These are phyloP conservation scores for Venturiaceae sp. DNA, from an alignment of 2,329 filamentous ascomycete genomes.

Conservation along the genomic window DNA sequence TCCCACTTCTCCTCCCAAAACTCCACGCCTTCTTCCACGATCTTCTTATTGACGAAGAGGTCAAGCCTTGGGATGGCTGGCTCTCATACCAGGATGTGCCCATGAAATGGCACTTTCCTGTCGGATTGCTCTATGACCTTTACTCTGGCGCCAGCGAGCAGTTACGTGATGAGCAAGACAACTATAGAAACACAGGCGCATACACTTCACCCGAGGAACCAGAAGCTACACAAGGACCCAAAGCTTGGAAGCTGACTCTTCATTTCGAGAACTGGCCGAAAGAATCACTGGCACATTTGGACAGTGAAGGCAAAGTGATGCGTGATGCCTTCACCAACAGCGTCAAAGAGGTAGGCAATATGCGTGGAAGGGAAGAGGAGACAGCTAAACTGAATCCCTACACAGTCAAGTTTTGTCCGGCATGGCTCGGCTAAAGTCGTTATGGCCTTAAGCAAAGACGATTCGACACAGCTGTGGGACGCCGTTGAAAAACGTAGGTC, in stretches of 20 bases:
- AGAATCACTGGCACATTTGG: slow-evolving; percentile 48
- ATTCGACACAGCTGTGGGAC: slow-evolving; percentile 75
- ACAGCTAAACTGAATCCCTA: slow-evolving; percentile 31
- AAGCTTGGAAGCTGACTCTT: slow-evolving; percentile 51
- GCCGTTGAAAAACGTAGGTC: slow-evolving; percentile 61
- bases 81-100: slow-evolving; percentile 59
- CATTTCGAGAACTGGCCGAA: slow-evolving; percentile 50
- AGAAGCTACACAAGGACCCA: slow-evolving; percentile 17
- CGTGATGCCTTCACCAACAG: slow-evolving; percentile 60
- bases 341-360: slow-evolving; percentile 47
- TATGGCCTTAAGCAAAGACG: slow-evolving; percentile 77
- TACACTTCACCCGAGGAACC: slow-evolving; percentile 11
- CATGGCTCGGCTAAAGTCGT: slow-evolving; percentile 84
- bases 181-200: slow-evolving; percentile 8
- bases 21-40: slow-evolving; percentile 53
- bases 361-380: slow-evolving; percentile 3
- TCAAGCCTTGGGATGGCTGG: slow-evolving; percentile 45
- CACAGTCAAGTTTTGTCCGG: slow-evolving; percentile 62
- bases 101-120: slow-evolving; percentile 62
- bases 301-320: slow-evolving; percentile 43
- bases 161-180: slow-evolving; percentile 8
- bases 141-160: slow-evolving; percentile 44
- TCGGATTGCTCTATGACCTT: slow-evolving; percentile 60
- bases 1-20: slow-evolving; percentile 54
- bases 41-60: slow-evolving; percentile 47